Conservation (phyloP, 352 stramenopile genomes). For the Phytophthora niederhauseri region DNA sequence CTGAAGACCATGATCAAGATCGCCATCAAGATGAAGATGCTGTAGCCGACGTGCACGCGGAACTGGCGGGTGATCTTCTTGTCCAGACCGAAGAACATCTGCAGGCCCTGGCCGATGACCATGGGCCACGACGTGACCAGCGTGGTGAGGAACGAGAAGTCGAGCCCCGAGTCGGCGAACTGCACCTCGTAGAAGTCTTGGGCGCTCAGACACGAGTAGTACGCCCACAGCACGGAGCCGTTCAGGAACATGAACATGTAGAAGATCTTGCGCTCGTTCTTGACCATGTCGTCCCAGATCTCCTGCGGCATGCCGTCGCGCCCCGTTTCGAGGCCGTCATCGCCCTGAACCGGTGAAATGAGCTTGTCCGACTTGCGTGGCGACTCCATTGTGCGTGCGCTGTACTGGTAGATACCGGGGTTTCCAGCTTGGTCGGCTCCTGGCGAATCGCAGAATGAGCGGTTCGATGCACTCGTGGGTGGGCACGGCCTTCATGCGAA, state of each 20-base stretch:
- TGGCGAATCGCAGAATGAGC: slow-evolving; percentile 31
- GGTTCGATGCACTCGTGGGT: background rate
- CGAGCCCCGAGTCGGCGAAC: slow-evolving; percentile 54
- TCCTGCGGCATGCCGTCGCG: slow-evolving; percentile 59
- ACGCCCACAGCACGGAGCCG: slow-evolving; percentile 71
- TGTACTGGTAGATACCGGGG: too few species aligned
- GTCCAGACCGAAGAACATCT: slow-evolving; percentile 66
- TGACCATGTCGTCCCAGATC: slow-evolving; percentile 62
- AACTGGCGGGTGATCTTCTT: slow-evolving; percentile 52
- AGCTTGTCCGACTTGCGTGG: slow-evolving; percentile 52
- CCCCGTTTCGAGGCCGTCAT: slow-evolving; percentile 25
- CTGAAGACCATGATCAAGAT: slow-evolving; percentile 72
- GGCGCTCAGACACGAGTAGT: slow-evolving; percentile 75
- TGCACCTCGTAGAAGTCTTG: slow-evolving; percentile 64
- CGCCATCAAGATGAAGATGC: slow-evolving; percentile 59
- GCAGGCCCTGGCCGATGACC: slow-evolving; percentile 51
- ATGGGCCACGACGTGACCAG: slow-evolving; percentile 66
- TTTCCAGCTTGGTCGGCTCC: slow-evolving; percentile 9
- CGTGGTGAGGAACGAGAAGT: slow-evolving; percentile 77
- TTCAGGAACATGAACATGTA: slow-evolving; percentile 77
- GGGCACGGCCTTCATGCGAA: background rate
- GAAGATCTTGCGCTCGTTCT: slow-evolving; percentile 62
- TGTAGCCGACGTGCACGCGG: slow-evolving; percentile 56
- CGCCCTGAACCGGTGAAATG: slow-evolving; percentile 26
- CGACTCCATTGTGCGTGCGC: slow-evolving; percentile 26